Evolutionary conservation across 1,284 basidiomycete species (phyloP).

Genomic region (Puccinia coronata): DNA sequence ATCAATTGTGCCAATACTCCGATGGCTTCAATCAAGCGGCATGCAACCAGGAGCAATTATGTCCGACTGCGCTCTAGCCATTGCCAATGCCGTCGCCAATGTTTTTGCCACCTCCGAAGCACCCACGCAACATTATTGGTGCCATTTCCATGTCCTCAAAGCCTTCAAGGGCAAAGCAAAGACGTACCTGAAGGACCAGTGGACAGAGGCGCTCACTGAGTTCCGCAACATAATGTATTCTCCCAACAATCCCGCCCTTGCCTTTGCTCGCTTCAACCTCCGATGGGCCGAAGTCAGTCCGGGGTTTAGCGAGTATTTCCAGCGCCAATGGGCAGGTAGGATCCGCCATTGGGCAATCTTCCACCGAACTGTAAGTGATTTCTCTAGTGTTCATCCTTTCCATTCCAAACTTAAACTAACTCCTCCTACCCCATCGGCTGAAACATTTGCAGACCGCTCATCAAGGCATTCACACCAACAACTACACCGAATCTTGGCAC

Average conservation of each 20-base stretch:
- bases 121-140: neutral
- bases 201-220: neutral
- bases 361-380: neutral
- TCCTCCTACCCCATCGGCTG: no score
- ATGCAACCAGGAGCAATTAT: neutral
- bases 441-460: neutral
- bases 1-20: neutral
- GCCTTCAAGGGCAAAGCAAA: neutral
- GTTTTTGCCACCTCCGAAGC: neutral
- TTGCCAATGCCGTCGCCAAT: neutral
- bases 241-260: neutral
- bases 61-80: neutral
- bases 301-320: neutral
- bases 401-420: neutral
- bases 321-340: neutral
- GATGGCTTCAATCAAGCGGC: neutral
- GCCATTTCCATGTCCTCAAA: constrained; percentile 2
- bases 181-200: neutral
- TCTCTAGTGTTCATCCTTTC: no score
- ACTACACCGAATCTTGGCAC: constrained; percentile 1
- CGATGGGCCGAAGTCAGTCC: neutral
- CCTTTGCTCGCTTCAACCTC: neutral
- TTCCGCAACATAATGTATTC: neutral
- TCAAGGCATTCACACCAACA: constrained; percentile 7
- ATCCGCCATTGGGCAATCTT: neutral